Evolutionary conservation across 768 basidiomycete species (phyloP).

Genomic region (Crassisporium funariophilum): DNA sequence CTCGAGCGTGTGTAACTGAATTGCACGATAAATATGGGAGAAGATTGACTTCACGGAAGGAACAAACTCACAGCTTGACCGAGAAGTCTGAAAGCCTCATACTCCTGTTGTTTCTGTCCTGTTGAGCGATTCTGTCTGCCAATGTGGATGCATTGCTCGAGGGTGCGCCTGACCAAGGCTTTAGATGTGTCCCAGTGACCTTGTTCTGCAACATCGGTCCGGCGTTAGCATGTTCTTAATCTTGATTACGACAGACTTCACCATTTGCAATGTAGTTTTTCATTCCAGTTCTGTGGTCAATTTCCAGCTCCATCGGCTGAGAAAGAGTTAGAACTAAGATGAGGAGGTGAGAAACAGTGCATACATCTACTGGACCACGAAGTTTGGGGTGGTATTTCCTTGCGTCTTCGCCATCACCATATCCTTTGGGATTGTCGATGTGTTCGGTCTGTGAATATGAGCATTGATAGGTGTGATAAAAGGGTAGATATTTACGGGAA

Average conservation of each 20-base stretch:
- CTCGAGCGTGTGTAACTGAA: slow-evolving; percentile 76
- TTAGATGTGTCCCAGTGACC: slow-evolving; percentile 90
- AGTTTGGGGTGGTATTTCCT: slow-evolving; percentile 74
- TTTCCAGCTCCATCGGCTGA: slow-evolving; percentile 78
- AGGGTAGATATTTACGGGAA: slow-evolving; percentile 55
- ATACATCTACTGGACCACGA: slow-evolving; percentile 79
- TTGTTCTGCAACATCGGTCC: slow-evolving; percentile 41
- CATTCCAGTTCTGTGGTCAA: slow-evolving; percentile 88
- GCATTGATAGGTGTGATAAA: not conserved
- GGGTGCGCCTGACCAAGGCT: slow-evolving; percentile 69
- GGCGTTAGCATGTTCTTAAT: not conserved
- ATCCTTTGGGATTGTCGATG: slow-evolving; percentile 93
- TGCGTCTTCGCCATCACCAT: slow-evolving; percentile 83
- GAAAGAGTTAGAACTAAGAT: not conserved
- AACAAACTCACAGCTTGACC: slow-evolving; percentile 59
- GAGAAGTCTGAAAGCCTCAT: slow-evolving; percentile 79
- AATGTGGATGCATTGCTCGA: slow-evolving; percentile 78
- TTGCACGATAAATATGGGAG: not conserved
- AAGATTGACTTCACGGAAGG: not conserved
- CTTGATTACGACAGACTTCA: too few relatives aligned
- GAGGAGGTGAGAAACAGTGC: slow-evolving; percentile 18
- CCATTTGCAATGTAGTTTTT: slow-evolving; percentile 94
- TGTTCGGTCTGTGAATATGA: slow-evolving; percentile 61
- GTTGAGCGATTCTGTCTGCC: slow-evolving; percentile 65
- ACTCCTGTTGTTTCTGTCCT: slow-evolving; percentile 66